These are phyloP conservation scores for Ormosia semicastrata DNA, from an alignment of 306 rosid genomes.

Conservation along the genomic window DNA sequence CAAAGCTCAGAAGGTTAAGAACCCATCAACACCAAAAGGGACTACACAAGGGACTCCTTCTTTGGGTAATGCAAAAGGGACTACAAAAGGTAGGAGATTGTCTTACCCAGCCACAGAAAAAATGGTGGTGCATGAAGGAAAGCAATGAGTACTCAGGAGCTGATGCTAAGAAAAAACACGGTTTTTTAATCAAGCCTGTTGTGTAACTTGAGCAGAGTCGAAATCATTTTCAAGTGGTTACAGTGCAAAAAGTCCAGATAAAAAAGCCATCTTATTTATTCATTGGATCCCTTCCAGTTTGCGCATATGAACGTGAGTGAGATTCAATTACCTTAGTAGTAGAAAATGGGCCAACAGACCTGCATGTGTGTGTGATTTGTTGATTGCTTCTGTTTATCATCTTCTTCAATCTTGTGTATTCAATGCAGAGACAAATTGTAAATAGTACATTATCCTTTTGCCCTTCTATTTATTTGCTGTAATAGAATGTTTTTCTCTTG, in stretches of 20 bases:
- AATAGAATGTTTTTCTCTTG: background rate
- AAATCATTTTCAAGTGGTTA: constrained; percentile 6
- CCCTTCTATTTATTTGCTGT: background rate
- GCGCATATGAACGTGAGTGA: constrained; percentile 15
- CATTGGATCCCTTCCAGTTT: background rate
- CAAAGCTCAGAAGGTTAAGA: constrained; percentile 40
- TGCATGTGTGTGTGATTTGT: constrained; percentile 10
- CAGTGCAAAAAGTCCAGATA: constrained; percentile 20
- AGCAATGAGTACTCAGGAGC: constrained; percentile 27
- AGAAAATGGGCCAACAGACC: constrained; percentile 12
- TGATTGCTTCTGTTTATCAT: background rate
- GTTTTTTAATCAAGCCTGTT: background rate
- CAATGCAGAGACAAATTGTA: constrained; percentile 16
- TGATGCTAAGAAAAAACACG: constrained; percentile 30
- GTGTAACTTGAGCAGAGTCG: constrained; percentile 12
- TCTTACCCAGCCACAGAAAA: constrained; percentile 51
- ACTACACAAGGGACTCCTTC: constrained; percentile 24
- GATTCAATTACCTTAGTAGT: background rate
- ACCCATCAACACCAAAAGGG: constrained; percentile 34
- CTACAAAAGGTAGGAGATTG: constrained; percentile 48
- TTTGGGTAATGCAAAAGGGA: constrained; percentile 43
- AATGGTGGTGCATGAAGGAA: constrained; percentile 27
- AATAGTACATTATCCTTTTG: background rate
- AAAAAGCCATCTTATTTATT: constrained; percentile 14
- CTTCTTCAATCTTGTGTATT: constrained; percentile 8